Conservation (phyloP, 805 yeast genomes). For the Candida fluviatilis region DNA sequence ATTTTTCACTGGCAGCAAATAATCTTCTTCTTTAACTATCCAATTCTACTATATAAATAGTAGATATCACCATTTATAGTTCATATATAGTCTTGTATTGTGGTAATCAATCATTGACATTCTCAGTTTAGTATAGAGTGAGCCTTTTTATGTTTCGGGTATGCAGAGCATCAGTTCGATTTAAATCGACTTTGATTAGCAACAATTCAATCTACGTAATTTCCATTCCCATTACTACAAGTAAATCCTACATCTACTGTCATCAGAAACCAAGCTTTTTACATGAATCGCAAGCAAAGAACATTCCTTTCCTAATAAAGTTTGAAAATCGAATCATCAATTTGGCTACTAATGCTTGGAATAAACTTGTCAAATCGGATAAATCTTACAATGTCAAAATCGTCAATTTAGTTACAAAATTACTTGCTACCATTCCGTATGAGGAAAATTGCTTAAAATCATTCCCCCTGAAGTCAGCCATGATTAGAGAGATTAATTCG, state of each 20-base stretch:
- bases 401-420: conserved; percentile 46
- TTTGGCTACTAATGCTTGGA: conserved; percentile 61
- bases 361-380: conserved; percentile 51
- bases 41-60: no score
- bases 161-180: neutral
- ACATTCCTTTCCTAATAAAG: conserved; percentile 31
- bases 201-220: conserved; percentile 55
- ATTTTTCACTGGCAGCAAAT: no score
- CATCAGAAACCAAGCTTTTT: conserved; percentile 44
- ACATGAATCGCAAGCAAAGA: conserved; percentile 19
- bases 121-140: no score
- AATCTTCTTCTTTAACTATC: no score
- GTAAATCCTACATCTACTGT: conserved; percentile 62
- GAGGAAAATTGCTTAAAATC: conserved; percentile 72
- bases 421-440: conserved; percentile 69
- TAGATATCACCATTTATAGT: no score
- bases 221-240: conserved; percentile 67
- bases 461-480: conserved; percentile 64
- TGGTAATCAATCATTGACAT: no score
- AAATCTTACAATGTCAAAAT: conserved; percentile 54
- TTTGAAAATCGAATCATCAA: conserved; percentile 44
- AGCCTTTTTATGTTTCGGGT: conserved; percentile 2
- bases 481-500: conserved; percentile 45
- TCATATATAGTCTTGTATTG: no score
- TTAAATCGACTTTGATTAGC: conserved; percentile 5